These are phyloP conservation scores for Alopecurus myosuroides DNA, from an alignment of 176 grass and related monocot species.

Conservation along the genomic window DNA sequence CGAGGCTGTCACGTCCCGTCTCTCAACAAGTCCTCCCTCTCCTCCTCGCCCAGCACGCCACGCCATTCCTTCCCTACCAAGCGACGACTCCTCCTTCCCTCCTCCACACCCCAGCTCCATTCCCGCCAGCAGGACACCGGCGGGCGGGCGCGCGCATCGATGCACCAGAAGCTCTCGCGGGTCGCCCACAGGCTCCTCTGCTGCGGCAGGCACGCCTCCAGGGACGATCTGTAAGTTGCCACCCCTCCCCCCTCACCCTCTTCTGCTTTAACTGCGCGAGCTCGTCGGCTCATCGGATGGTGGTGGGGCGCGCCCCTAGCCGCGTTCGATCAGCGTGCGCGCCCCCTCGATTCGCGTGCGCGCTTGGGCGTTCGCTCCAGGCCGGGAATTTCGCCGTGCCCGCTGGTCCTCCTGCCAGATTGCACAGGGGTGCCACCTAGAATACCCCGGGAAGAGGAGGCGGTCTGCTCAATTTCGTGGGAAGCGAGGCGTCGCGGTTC, in stretches of 20 bases:
- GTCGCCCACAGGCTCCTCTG: conserved; percentile 52
- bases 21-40: neutral
- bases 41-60: neutral
- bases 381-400: neutral
- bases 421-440: neutral
- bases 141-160: neutral
- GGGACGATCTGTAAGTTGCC: conserved; percentile 46
- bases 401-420: neutral
- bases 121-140: neutral
- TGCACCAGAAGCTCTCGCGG: conserved; percentile 50
- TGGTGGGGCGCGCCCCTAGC: neutral
- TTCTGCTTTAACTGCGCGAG: neutral
- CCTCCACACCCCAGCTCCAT: neutral
- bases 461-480: neutral
- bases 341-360: neutral
- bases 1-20: conserved; percentile 2
- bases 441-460: no score
- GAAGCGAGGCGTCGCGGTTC: neutral
- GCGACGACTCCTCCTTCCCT: neutral
- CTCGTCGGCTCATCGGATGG: neutral
- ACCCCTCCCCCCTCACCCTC: neutral
- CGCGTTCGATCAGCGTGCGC: neutral
- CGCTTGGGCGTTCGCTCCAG: neutral
- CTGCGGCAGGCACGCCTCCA: conserved; percentile 32
- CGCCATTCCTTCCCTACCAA: neutral